Base-by-base conservation (phyloP, 805 yeast genomes). In the Wickerhamomyces subpelliculosus region DNA sequence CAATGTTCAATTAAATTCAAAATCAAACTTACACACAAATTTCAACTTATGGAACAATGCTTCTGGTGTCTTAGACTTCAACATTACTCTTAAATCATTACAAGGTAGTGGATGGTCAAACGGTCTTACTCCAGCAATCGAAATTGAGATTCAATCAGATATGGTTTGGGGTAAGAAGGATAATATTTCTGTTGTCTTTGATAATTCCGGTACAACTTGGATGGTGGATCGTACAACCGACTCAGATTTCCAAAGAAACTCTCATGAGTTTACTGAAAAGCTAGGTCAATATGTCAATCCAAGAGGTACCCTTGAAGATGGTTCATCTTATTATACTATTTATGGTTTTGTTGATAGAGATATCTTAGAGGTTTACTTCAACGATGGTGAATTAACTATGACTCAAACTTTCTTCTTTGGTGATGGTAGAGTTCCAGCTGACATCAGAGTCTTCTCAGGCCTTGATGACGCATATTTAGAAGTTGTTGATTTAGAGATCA, bases 361-460 rank as follows among this genome's bases (percentile, higher is more conserved):
- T 35, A 47, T 58, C 32, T 20, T 57, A 13, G 65, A 59, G 42
- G 27, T 59, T 16, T 59, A 45, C 46, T 55, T 57, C 47, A 57
- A 57, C 41, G 51, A 59, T 36, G 63, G 63, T 19, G 44, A 54
- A 7, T 35, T 40, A 17, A 44, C 54, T 9, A 45, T 52, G 21
- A 60, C 65, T 9, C 50, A 57, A 44, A 43, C 52, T 5, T 60
- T 58, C 47, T 60, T 58, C 49, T 43, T 55, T 35, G 39, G 43
- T 16, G 47, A 48, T 16, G 51, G 49, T 17, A 27, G 29, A 27
- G 34, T 38, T 31, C 41, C 51, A 10, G 40, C 51, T 17, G 30
- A 38, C 21, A 36, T 48, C 16, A 43, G 41, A 12, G 24, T 47
- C 19, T 24, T 22, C 12, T 27, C 48, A 3, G 40, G 46, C n/a